Conservation (phyloP, 768 basidiomycete species). For the Gloeophyllum trabeum region DNA sequence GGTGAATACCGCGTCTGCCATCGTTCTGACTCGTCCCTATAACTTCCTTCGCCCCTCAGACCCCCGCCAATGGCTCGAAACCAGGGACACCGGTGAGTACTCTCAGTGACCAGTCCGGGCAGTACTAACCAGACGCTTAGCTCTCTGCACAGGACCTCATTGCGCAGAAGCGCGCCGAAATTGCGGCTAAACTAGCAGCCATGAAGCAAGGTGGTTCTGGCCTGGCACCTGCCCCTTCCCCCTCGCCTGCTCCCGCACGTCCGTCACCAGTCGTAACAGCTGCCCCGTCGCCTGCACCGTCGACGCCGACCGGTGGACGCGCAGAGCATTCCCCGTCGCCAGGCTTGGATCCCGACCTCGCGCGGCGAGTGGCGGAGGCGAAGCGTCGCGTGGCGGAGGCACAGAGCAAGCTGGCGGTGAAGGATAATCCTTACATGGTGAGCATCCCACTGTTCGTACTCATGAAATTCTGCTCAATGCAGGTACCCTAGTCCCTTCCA, state of each 20-base stretch:
- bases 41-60: conserved; percentile 48
- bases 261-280: too few relatives aligned
- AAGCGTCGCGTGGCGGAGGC: conserved; percentile 78
- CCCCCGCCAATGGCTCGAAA: conserved; percentile 31
- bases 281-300: conserved; percentile 14
- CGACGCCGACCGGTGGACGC: not conserved
- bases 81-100: conserved; percentile 31
- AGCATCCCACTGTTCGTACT: not conserved
- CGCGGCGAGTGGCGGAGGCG: conserved; percentile 72
- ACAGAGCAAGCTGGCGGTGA: conserved; percentile 61
- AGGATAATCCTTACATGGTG: conserved; percentile 86
- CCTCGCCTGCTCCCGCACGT: conserved; percentile 14
- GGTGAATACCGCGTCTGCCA: conserved; percentile 59
- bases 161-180: conserved; percentile 74
- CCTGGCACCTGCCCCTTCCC: conserved; percentile 4
- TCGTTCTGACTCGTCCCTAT: conserved; percentile 56
- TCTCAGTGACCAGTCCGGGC: not conserved
- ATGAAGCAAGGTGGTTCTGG: conserved; percentile 39
- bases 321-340: conserved; percentile 16
- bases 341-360: conserved; percentile 45
- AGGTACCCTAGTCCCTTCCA: conserved; percentile 33
- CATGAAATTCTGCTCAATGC: not conserved
- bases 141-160: conserved; percentile 54
- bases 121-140: conserved; percentile 16
- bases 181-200: conserved; percentile 75